Percentiles rank a stretch among this genome's conserved stretches.
Evolutionary conservation across 345 rosid genomes (phyloP).

Genomic region (Abelmoschus esculentus): DNA sequence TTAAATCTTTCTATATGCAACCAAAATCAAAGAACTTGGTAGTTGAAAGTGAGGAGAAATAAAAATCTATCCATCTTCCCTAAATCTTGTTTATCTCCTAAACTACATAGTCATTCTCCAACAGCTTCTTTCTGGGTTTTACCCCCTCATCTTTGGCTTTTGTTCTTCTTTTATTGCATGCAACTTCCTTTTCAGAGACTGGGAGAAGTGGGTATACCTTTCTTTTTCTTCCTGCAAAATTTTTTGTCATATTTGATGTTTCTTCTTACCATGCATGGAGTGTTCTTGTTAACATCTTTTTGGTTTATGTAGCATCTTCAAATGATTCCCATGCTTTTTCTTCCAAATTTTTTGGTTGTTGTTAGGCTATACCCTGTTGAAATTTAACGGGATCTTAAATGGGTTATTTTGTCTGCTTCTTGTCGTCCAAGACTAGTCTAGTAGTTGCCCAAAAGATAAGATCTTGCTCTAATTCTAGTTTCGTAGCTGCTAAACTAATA

Average conservation of each 20-base stretch:
- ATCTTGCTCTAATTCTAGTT: not conserved
- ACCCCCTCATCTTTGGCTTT: not conserved
- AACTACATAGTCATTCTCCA: not conserved
- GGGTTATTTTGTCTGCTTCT: too few relatives aligned
- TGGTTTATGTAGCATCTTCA: not conserved
- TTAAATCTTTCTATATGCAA: not conserved
- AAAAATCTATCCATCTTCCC: not conserved
- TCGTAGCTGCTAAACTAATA: too few relatives aligned
- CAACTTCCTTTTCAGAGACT: constrained; percentile 2
- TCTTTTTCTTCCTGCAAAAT: not conserved
- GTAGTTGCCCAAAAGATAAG: constrained; percentile 7
- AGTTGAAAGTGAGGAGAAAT: not conserved
- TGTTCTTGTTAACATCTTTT: not conserved
- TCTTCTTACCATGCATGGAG: constrained; percentile 25
- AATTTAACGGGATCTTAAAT: too few relatives aligned
- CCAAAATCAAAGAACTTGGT: not conserved
- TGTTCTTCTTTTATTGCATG: constrained; percentile 19
- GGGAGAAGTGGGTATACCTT: not conserved
- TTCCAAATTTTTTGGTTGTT: too few relatives aligned
- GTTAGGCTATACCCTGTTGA: not conserved
- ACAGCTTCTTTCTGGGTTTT: constrained; percentile 1
- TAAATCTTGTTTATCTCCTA: not conserved
- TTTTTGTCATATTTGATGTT: not conserved
- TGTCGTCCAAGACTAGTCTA: too few relatives aligned
- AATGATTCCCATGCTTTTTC: constrained; percentile 10